Base-by-base conservation (phyloP, 495 filamentous ascomycete species). In the Saxispiralis lemnorum region DNA sequence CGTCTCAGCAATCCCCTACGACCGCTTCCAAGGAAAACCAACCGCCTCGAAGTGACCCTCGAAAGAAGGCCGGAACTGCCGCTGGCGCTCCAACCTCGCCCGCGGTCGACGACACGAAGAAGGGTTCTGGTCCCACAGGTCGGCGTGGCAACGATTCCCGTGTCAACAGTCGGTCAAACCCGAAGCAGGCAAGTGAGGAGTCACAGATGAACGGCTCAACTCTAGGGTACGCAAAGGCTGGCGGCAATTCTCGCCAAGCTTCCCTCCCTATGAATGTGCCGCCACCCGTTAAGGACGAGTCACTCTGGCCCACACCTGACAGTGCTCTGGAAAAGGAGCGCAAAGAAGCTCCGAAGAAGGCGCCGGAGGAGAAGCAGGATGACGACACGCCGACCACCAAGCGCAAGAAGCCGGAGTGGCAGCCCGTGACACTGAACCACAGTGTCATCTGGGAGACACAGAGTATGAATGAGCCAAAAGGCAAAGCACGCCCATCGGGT, bases 281-380 rank as follows among this genome's bases (percentile, higher is more conserved):
- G 12, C 70, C 78, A 12, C 70, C 77, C 3, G 79, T 80, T 31
- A 80, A 72, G 40, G 83, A 93, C 60, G 67, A 79, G 32, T 66
- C 71, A 21, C 76, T 75, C 21, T 97, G 89, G 89, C 89, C 89
- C 15, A 93, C 89, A 7, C 86, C 85, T 1, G 79, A 93, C 43
- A 77, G 70, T 35, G 83, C 80, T 2, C 69, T 80, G 28, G 75
- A 76, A 32, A 75, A 79, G 46, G 78, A 81, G 47, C 78, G 78
- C 63, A 82, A 75, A 52, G 81, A 83, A 54, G 45, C 63, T 6
- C 73, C 79, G 24, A 71, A 73, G 34, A 69, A 76, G 56, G 56
- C 57, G 2, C 13, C 38, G 7, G 18, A 15, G 13, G 80, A 84
- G 24, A 86, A 78, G 54, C 61, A 78, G 31, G 79, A 77, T 47